These are phyloP conservation scores for Rhododendron vialii DNA, from an alignment of 148 eudicot genomes.

Conservation along the genomic window DNA sequence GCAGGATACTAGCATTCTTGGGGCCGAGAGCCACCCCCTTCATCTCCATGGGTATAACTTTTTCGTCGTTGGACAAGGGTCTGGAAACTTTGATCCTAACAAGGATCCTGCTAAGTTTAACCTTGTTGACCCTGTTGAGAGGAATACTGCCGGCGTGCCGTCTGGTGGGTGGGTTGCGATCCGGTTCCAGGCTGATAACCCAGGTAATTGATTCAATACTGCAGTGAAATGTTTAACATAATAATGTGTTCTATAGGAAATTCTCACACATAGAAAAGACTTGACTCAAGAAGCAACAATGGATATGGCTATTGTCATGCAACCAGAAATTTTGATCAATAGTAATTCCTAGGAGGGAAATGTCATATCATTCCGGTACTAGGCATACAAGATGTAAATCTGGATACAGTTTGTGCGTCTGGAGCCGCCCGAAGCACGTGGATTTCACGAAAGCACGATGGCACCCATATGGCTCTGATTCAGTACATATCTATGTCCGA, in stretches of 20 bases:
- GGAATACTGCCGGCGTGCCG: conserved; percentile 62
- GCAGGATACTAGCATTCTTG: conserved; percentile 64
- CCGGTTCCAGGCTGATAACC: conserved; percentile 61
- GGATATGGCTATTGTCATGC: not conserved
- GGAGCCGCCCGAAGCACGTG: not conserved
- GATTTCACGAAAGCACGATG: not conserved
- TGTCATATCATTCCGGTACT: not conserved
- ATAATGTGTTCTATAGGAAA: not conserved
- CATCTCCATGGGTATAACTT: conserved; percentile 70
- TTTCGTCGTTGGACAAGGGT: conserved; percentile 65
- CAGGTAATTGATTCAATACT: conserved; percentile 24
- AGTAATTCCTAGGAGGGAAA: not conserved
- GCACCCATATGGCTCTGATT: not conserved
- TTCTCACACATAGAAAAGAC: not conserved
- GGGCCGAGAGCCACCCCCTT: conserved; percentile 69
- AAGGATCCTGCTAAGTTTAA: conserved; percentile 51
- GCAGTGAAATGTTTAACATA: no score
- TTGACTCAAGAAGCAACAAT: not conserved
- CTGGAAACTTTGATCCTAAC: conserved; percentile 52
- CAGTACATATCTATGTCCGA: not conserved
- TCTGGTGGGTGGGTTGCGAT: conserved; percentile 76
- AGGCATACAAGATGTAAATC: not conserved
- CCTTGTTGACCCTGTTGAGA: conserved; percentile 60
- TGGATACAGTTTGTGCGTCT: not conserved
- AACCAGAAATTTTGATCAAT: not conserved